Evolutionary conservation across 495 filamentous ascomycete genomes (phyloP).

Genomic region (Saxispiralis lemnorum): DNA sequence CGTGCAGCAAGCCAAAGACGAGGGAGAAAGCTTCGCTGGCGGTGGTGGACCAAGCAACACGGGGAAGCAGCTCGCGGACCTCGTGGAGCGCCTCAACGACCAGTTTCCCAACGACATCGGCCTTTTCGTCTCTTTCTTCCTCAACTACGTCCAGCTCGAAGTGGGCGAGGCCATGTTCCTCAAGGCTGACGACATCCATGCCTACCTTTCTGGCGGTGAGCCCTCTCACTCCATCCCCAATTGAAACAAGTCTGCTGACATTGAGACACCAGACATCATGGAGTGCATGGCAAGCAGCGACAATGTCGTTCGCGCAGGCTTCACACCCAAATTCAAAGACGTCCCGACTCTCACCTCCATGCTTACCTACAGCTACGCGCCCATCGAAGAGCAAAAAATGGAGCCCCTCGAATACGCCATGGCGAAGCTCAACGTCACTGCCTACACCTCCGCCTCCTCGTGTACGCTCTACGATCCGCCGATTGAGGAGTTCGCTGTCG

Average conservation of each 20-base stretch:
- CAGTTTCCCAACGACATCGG: constrained; percentile 67
- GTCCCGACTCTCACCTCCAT: constrained; percentile 76
- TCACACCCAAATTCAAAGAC: constrained; percentile 97
- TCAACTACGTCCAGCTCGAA: constrained; percentile 63
- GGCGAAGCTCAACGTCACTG: constrained; percentile 54
- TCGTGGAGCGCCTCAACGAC: constrained; percentile 55
- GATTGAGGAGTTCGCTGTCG: constrained; percentile 88
- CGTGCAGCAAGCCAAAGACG: constrained; percentile 47
- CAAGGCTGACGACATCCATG: constrained; percentile 89
- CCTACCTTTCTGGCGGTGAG: constrained; percentile 64
- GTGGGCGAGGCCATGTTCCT: constrained; percentile 92
- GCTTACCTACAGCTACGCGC: constrained; percentile 87
- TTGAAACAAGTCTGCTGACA: neutral
- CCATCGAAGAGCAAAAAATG: constrained; percentile 90
- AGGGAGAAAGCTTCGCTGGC: constrained; percentile 44
- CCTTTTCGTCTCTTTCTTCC: constrained; percentile 61
- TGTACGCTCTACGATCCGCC: constrained; percentile 76
- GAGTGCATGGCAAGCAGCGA: constrained; percentile 98
- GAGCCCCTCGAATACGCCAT: constrained; percentile 66
- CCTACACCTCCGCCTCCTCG: constrained; percentile 55
- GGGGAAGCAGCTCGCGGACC: constrained; percentile 53
- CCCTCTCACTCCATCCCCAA: neutral
- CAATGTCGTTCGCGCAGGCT: constrained; percentile 91
- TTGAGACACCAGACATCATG: constrained; percentile 50
- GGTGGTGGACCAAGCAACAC: constrained; percentile 39